phyloP scores from a whole-genome alignment of 2,329 filamentous ascomycete genomes.

The Xylariaceae sp. region DNA sequence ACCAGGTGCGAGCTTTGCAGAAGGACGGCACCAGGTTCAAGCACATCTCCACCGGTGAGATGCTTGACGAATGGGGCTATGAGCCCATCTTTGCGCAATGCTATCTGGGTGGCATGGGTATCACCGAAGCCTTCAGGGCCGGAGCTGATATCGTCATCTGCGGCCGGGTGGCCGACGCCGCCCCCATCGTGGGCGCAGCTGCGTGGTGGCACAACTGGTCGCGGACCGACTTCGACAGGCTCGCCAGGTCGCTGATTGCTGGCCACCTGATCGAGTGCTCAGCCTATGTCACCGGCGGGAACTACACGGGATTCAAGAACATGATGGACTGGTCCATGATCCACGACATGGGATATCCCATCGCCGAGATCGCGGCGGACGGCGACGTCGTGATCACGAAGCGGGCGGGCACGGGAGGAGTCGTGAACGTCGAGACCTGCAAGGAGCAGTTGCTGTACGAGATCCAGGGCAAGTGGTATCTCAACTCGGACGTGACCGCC shows the following conservation, averaged over 20 bases:
- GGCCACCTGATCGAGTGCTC: slow-evolving; percentile 37
- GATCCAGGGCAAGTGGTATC: slow-evolving; percentile 26
- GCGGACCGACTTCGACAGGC: slow-evolving; percentile 4
- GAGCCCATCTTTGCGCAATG: slow-evolving; percentile 3
- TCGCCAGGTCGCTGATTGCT: slow-evolving; percentile 3
- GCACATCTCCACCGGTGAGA: slow-evolving; percentile 1
- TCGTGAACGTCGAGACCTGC: slow-evolving; percentile 19
- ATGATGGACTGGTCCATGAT: slow-evolving; percentile 14
- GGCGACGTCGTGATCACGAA: slow-evolving; percentile 37
- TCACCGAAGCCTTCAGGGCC: slow-evolving; percentile 22
- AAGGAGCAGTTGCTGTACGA: slow-evolving; percentile 32
- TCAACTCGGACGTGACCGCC: slow-evolving; percentile 29
- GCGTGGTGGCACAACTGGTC: slow-evolving; percentile 1
- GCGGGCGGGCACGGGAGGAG: slow-evolving; percentile 30
- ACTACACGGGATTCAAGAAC: slow-evolving; percentile 36
- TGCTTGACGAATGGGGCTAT: slow-evolving; percentile 2
- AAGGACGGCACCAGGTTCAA: slow-evolving; percentile 1
- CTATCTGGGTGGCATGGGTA: slow-evolving; percentile 20
- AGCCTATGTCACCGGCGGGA: slow-evolving; percentile 37
- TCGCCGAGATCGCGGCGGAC: slow-evolving; percentile 35
- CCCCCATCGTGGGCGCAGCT: slow-evolving; percentile 1
- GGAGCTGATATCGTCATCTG: slow-evolving; percentile 30
- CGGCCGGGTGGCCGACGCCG: slow-evolving; percentile 15
- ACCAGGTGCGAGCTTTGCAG: neutral
- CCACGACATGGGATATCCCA: slow-evolving; percentile 34